Base-by-base conservation (phyloP, 2,329 filamentous ascomycete species). In the Phialophora chinensis region DNA sequence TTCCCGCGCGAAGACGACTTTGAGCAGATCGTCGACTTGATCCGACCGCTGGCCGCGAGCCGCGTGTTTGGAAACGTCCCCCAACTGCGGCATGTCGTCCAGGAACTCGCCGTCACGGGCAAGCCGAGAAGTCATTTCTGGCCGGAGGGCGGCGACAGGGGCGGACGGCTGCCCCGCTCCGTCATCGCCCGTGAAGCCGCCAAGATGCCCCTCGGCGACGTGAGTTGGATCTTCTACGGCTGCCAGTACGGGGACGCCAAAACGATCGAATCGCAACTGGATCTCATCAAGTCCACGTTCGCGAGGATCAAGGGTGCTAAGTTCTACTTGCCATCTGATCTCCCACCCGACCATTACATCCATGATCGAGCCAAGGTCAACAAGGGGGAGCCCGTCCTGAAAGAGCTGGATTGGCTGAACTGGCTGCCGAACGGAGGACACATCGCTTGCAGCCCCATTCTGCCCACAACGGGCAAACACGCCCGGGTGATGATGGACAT, bases 371-470 rank as follows among this genome's bases (percentile, higher is more conserved):
- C 65, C 33, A 69, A 74, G 5, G 75, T 73, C 0, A 62, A 72
- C 14, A 70, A 59, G 50, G 71, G 72, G 3, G 70, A 72, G 17
- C 73, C 72, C 4, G 68, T 68, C 3, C 73, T 75, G 10, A 75
- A 74, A 3, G 79, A 79, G 64, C 72, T 81, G 11, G 74, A 75
- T 60, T 82, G 80, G 80, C 74, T 82, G 6, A 81, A 84, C 72
- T 86, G 83, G 83, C 72, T 81, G 12, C 82, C 83, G 3, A 86
- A 85, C 70, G 83, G 81, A 8, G 78, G 79, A 0, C 83, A 85
- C 70, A 70, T 85, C 4, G 82, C 82, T 75, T 86, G 85, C 75
- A 81, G 79, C 4, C 84, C 84, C 1, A 85, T 86, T 65, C 78
- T 79, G 3, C 81, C 81, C n/a, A 81, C 84, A 1, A 77, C 78